phyloP scores from a whole-genome alignment of 257 asterid species.

The Nicotiana benthamiana region DNA sequence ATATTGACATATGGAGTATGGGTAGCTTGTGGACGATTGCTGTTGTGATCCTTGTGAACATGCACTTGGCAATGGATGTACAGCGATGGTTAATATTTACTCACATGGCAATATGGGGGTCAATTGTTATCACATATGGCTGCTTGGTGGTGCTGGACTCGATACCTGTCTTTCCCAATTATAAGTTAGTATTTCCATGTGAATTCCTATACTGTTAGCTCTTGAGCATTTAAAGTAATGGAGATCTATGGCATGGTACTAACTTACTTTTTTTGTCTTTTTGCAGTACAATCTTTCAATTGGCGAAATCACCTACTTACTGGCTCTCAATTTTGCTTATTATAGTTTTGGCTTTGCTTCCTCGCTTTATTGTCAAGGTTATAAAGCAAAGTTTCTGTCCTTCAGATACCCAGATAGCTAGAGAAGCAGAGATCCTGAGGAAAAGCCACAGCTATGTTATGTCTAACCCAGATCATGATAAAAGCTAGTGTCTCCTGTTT shows the following conservation, averaged over 20 bases:
- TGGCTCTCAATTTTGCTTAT: constrained; percentile 88
- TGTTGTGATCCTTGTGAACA: constrained; percentile 77
- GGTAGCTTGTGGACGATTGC: constrained; percentile 98
- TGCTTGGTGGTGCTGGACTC: constrained; percentile 56
- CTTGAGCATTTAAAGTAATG: constrained; percentile 1
- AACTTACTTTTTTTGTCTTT: background rate
- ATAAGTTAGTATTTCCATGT: constrained; percentile 58
- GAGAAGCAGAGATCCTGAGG: constrained; percentile 83
- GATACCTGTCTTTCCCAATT: constrained; percentile 62
- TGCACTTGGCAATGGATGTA: constrained; percentile 95
- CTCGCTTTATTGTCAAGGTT: constrained; percentile 73
- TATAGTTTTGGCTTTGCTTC: constrained; percentile 74
- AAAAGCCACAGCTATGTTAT: constrained; percentile 33
- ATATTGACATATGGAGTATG: constrained; percentile 92
- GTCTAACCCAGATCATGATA: constrained; percentile 35
- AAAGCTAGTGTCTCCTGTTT: constrained; percentile 33
- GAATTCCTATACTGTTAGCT: background rate
- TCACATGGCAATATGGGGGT: constrained; percentile 90
- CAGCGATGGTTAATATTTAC: constrained; percentile 77
- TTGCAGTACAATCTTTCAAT: constrained; percentile 86
- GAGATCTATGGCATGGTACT: constrained; percentile 1
- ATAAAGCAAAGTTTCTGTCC: constrained; percentile 76
- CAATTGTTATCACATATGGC: constrained; percentile 43
- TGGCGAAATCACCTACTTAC: constrained; percentile 60
- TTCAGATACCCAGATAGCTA: constrained; percentile 86